Evolutionary conservation across 352 stramenopile genomes (phyloP).

Genomic region (Pythium pectinolyticum): DNA sequence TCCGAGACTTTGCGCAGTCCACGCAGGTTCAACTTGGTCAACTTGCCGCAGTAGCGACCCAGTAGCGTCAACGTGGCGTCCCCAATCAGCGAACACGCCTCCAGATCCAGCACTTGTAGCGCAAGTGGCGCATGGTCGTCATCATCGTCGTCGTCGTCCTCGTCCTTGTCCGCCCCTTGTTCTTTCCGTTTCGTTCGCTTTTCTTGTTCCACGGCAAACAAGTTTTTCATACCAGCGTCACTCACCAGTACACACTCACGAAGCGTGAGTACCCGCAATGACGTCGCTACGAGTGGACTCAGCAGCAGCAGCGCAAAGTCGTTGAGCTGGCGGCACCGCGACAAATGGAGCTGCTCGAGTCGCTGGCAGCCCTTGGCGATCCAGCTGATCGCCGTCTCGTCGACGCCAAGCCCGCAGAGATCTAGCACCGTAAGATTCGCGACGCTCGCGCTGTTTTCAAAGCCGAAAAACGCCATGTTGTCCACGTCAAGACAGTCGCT

Average conservation of each 20-base stretch:
- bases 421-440: conserved; percentile 35
- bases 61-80: conserved; percentile 43
- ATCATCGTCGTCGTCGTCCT: conserved; percentile 21
- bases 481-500: conserved; percentile 59
- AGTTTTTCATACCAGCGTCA: conserved; percentile 44
- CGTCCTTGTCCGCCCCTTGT: not conserved
- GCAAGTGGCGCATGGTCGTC: conserved; percentile 24
- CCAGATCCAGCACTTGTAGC: conserved; percentile 48
- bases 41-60: conserved; percentile 32
- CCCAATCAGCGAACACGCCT: conserved; percentile 50
- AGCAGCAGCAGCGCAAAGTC: conserved; percentile 65
- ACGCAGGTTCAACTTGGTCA: conserved; percentile 54
- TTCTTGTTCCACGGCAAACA: conserved; percentile 36
- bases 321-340: conserved; percentile 46
- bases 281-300: conserved; percentile 31
- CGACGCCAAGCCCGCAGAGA: conserved; percentile 44
- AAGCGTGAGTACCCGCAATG: conserved; percentile 44
- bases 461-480: conserved; percentile 77
- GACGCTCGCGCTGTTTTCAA: conserved; percentile 49
- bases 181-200: not conserved
- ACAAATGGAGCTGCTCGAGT: conserved; percentile 48
- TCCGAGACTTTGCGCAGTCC: conserved; percentile 64
- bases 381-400: conserved; percentile 73
- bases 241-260: conserved; percentile 49
- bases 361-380: conserved; percentile 53